Evolutionary conservation across 768 basidiomycete genomes (phyloP), one percentile per base, ranked within the genome.

Genomic region (Amanita polypyramis): DNA sequence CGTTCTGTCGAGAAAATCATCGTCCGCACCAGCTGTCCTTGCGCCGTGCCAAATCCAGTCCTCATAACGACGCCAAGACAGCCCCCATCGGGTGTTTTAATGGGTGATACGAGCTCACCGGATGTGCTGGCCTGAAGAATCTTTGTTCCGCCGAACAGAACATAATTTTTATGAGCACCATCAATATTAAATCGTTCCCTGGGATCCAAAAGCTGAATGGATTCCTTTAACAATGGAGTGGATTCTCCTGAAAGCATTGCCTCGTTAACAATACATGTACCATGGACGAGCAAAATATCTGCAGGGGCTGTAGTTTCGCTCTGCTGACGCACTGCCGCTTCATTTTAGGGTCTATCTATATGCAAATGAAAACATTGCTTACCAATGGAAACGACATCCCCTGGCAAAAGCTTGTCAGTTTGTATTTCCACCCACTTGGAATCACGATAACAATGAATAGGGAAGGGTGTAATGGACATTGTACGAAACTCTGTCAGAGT

Each of bases 1-100:
- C 93, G 86, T 58, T 99, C 96, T 0, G 91, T 93, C 11, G 91
- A 93, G 70, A 98, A 99, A 49, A 99, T 93, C 96, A 98, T 99
- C 0, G 96, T 98, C 49, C 95, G 74, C 27, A 99, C 94, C 29
- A 99, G 80, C 65, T 95, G 91, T 33, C 96, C 96, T 62, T 99
- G 96, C 0, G 92, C 82, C 8, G 96, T 99, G 7, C 96, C 96
- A 59, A 98, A 99, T 1, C 96, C 95, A 10, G 96, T 98, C 47
- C 92, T 82, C 35, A 97, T 75, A 10, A 98, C 93, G 37, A 93
- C 71, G 7, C 92, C 94, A 6, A 96, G 79, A 63, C 92, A 95
- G 35, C 95, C 95, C 15, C 79, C 82, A 59, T 99, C 91, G 3
- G 94, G 94, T 0, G 93, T 88, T 46, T 77, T 73, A 43, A 79